Evolutionary conservation across 352 stramenopile species (phyloP).

Genomic region (Pythium grandisporangium): DNA sequence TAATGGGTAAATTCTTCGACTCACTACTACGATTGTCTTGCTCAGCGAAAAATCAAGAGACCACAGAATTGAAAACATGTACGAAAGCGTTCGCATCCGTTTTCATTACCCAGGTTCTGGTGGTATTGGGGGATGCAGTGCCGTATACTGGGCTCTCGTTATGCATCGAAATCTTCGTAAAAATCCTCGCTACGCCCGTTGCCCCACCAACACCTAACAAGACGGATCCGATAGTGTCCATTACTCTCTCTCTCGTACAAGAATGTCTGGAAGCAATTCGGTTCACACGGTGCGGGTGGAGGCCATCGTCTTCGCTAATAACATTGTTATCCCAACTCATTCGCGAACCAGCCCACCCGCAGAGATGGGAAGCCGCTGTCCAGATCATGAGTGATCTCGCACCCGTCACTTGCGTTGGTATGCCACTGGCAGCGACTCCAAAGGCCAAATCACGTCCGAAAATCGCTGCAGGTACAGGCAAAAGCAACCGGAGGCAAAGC

Average conservation of each 20-base stretch:
- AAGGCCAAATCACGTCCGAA: too few relatives aligned
- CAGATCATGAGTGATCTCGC: constrained; percentile 32
- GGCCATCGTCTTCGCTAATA: constrained; percentile 18
- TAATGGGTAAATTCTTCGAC: too few relatives aligned
- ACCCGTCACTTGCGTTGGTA: too few relatives aligned
- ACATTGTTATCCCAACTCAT: constrained; percentile 25
- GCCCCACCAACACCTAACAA: constrained; percentile 1
- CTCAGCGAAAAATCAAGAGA: too few relatives aligned
- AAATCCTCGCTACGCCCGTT: constrained; percentile 1
- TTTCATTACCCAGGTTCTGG: constrained; percentile 5
- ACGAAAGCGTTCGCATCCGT: constrained; percentile 5
- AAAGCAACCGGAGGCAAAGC: too few relatives aligned
- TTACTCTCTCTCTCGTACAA: constrained; percentile 27
- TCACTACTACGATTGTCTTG: too few relatives aligned
- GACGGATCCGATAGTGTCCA: constrained; percentile 17
- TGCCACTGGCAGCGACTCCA: too few relatives aligned
- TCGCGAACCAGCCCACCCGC: constrained; percentile 18
- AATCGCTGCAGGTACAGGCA: too few relatives aligned
- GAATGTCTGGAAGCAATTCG: constrained; percentile 25
- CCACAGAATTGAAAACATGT: too few relatives aligned
- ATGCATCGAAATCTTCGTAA: constrained; percentile 27
- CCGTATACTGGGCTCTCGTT: constrained; percentile 5
- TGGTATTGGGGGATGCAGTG: not conserved
- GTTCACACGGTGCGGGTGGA: constrained; percentile 13
- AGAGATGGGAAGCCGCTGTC: constrained; percentile 27